phyloP scores from a whole-genome alignment of 2,329 filamentous ascomycete genomes.

The Alternaria solani region DNA sequence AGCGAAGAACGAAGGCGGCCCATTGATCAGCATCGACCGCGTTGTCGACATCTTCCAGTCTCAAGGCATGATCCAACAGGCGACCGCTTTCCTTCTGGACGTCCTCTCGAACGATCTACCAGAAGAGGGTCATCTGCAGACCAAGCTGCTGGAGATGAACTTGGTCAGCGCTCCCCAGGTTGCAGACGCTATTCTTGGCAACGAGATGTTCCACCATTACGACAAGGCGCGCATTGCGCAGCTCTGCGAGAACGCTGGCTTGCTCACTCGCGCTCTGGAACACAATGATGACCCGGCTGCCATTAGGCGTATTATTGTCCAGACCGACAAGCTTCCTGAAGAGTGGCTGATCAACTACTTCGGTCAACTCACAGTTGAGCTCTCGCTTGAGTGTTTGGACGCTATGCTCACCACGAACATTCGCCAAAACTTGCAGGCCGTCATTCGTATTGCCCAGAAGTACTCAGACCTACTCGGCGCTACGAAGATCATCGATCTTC shows the following conservation, averaged over 20 bases:
- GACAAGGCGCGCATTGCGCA: conserved; percentile 88
- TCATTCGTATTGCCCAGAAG: conserved; percentile 95
- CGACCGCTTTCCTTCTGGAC: conserved; percentile 96
- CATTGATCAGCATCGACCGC: conserved; percentile 89
- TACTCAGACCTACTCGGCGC: conserved; percentile 94
- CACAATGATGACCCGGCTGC: conserved; percentile 90
- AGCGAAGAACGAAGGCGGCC: conserved; percentile 85
- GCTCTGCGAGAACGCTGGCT: conserved; percentile 91
- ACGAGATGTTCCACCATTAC: conserved; percentile 98
- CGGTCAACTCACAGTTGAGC: conserved; percentile 91
- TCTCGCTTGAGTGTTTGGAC: conserved; percentile 91
- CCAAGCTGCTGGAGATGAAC: conserved; percentile 97
- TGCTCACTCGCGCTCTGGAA: conserved; percentile 77
- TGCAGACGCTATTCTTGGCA: conserved; percentile 95
- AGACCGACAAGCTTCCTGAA: conserved; percentile 84
- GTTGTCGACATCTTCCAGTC: conserved; percentile 98
- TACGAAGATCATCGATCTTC: conserved; percentile 86
- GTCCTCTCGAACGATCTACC: conserved; percentile 93
- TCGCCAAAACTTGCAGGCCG: conserved; percentile 92
- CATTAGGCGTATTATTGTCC: conserved; percentile 89
- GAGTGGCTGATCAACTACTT: conserved; percentile 96
- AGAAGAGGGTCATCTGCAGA: conserved; percentile 93
- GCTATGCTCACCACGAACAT: conserved; percentile 98
- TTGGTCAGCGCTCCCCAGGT: conserved; percentile 95
- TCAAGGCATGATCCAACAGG: conserved; percentile 96